Base-by-base conservation (phyloP, 768 basidiomycete genomes). In the Kwoniella sp. region DNA sequence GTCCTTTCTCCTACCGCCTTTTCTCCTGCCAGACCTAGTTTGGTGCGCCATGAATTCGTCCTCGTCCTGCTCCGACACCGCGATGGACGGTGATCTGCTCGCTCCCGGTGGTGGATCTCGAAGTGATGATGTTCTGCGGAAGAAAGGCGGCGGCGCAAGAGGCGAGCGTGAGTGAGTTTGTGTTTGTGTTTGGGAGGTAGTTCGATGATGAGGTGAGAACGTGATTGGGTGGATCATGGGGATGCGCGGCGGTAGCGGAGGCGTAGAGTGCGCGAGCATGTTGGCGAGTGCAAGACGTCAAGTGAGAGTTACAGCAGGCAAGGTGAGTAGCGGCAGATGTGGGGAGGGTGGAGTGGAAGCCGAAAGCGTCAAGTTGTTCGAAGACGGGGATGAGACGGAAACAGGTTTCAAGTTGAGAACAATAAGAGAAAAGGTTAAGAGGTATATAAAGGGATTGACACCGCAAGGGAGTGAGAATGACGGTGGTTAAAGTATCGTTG, bases 31-130 rank as follows among this genome's bases (percentile, higher is more conserved):
- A 13, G 48, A 38, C 52, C 64, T 52, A 22, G 73, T 69, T 41
- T 69, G 70, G 63, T 70, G 70, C 25, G 67, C 67, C 66, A 72
- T 56, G 55, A 69, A 72, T 15, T 74, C 73, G 53, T 64, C 63
- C n/a, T 63, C 61, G 20, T 63, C 61, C 54, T 52, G 61, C 25
- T 55, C 55, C 9, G 61, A 55, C 9, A 25, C 61, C 5, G 45
- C 61, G n/a, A 48, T 15, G 30, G 61, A 63, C 4, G 61, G 61
- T 4, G 61, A 63, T 26, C 61, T 48, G 41, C 63, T 64, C 25
- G 12, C 63, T 52, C 63, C 63, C 34, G 63, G 63, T n/a, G 55
- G 63, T 22, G 63, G 63, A 45, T 64, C 63, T 51, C 63, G 45
- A 1, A 64, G 30, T 9, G 63, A 64, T 34, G 63, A 64, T 22